phyloP scores from a whole-genome alignment of 305 asterid species.

The Solanum hybrid region DNA sequence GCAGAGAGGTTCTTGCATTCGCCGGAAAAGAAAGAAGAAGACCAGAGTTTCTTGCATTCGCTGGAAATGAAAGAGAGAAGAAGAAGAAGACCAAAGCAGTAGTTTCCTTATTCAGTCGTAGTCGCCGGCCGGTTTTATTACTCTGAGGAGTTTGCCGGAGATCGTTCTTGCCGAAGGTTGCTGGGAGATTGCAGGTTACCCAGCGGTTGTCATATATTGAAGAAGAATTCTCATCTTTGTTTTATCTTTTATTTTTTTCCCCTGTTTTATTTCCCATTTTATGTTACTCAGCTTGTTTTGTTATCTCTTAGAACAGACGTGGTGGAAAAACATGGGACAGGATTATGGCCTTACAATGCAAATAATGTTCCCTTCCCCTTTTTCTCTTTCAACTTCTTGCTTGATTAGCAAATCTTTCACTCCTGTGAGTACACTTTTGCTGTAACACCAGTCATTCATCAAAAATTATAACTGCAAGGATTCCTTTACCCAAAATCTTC shows the following conservation, averaged over 20 bases:
- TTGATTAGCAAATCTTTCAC: constrained; percentile 6
- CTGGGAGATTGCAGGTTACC: neutral
- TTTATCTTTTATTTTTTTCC: neutral
- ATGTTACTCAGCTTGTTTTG: neutral
- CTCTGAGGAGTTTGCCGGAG: neutral
- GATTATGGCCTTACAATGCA: neutral
- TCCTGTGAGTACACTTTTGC: neutral
- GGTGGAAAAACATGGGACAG: neutral
- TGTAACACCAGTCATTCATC: neutral
- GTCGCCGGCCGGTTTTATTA: neutral
- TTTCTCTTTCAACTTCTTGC: constrained; percentile 15
- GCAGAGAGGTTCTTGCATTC: neutral
- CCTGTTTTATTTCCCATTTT: neutral
- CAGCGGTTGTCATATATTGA: neutral
- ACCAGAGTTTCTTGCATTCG: neutral
- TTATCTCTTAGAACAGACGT: neutral
- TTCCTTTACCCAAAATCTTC: neutral
- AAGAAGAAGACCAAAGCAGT: neutral
- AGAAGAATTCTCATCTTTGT: neutral
- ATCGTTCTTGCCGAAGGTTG: neutral
- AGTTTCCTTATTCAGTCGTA: neutral
- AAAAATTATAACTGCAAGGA: neutral
- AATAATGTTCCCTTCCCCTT: neutral
- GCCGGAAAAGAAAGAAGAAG: neutral
- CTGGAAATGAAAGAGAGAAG: neutral